These are phyloP conservation scores for Dianthus caryophyllus DNA, from an alignment of 148 eudicot genomes.

Conservation along the genomic window DNA sequence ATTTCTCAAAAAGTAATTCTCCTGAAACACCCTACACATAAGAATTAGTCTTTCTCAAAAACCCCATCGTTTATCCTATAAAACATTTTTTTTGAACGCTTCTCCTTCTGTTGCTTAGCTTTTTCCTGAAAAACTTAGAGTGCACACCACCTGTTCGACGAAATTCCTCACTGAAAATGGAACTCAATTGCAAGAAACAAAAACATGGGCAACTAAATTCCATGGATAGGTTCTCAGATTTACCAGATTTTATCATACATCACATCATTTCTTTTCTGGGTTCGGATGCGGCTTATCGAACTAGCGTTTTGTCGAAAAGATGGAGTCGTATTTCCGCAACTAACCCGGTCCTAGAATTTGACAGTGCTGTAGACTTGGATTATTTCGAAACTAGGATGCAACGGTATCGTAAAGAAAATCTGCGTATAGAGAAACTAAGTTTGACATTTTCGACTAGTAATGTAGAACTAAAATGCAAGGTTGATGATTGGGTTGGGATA, in stretches of 20 bases:
- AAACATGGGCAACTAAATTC: not conserved
- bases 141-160: constrained; percentile 14
- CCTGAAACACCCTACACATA: no score
- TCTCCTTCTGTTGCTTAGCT: no score
- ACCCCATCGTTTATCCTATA: no score
- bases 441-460: not conserved
- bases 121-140: no score
- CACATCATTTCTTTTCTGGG: constrained; percentile 8
- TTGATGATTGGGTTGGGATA: constrained; percentile 12
- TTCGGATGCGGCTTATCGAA: constrained; percentile 6
- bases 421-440: not conserved
- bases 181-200: not conserved
- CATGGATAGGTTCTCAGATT: constrained; percentile 10
- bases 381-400: constrained; percentile 3
- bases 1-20: no score
- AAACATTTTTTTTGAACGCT: no score
- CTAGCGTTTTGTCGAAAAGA: constrained; percentile 12
- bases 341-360: constrained; percentile 4
- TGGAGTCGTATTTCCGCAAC: constrained; percentile 2
- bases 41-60: no score
- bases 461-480: not conserved
- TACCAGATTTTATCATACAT: constrained; percentile 8
- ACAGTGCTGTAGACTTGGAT: not conserved
- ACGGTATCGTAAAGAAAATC: not conserved
- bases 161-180: constrained; percentile 19